Percentiles rank a stretch among this genome's conserved stretches.
Conservation (phyloP, 768 basidiomycete genomes). For the Mycena rosella region DNA sequence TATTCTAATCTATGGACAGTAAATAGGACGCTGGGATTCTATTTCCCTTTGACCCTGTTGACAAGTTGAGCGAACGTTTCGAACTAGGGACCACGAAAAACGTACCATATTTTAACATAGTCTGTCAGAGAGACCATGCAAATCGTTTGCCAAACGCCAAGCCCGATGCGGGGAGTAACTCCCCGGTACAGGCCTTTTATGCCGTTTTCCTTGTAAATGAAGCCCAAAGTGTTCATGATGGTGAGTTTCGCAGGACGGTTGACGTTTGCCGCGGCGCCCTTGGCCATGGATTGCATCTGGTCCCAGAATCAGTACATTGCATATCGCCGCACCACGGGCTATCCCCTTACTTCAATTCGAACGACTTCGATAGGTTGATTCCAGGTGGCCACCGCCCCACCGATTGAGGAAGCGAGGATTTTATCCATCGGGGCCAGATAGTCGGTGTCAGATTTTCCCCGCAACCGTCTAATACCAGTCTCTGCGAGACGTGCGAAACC, state of each 20-base stretch:
- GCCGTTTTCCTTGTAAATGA: constrained; percentile 97
- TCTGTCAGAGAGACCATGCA: constrained; percentile 99
- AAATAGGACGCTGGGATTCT: constrained; percentile 37
- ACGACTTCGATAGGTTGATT: constrained; percentile 99
- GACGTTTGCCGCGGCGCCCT: constrained; percentile 70
- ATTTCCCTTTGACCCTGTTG: constrained; percentile 66
- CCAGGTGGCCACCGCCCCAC: constrained; percentile 98
- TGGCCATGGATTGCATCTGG: constrained; percentile 99
- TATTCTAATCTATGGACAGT: constrained; percentile 39
- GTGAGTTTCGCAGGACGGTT: constrained; percentile 94
- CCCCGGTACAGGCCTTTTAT: constrained; percentile 97
- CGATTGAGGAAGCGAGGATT: constrained; percentile 88
- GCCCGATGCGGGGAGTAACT: constrained; percentile 95
- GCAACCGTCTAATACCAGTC: constrained; percentile 76
- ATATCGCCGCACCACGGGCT: not conserved
- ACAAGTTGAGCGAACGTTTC: constrained; percentile 31
- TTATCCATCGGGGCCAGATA: constrained; percentile 85
- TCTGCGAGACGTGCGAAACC: constrained; percentile 97
- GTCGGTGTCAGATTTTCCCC: constrained; percentile 85
- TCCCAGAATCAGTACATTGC: constrained; percentile 8
- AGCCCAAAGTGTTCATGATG: constrained; percentile 90
- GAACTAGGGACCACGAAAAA: constrained; percentile 4
- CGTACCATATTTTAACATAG: constrained; percentile 90
- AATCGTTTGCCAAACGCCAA: constrained; percentile 97
- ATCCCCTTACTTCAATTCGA: constrained; percentile 85